Conservation (phyloP, 768 basidiomycete species). For the Boletus bicolor region DNA sequence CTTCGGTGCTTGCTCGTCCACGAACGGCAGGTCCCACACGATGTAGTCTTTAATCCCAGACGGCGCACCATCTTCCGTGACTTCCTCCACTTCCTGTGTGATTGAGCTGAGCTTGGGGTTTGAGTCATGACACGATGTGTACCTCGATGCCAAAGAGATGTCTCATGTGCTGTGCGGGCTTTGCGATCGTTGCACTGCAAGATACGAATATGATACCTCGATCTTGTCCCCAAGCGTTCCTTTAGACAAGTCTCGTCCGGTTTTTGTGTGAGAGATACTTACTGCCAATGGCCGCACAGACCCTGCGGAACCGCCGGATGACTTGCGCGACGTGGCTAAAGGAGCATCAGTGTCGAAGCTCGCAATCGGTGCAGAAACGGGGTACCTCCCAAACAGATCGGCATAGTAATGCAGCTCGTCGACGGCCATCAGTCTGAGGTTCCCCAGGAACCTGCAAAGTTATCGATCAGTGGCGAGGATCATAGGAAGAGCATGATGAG, state of each 20-base stretch:
- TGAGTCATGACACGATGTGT: neutral
- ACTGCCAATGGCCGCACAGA: conserved; percentile 80
- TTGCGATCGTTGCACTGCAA: conserved; percentile 84
- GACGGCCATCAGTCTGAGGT: conserved; percentile 72
- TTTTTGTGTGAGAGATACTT: conserved; percentile 21
- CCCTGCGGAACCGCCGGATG: conserved; percentile 68
- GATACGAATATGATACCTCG: conserved; percentile 63
- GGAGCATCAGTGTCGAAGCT: neutral
- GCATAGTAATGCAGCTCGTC: conserved; percentile 89
- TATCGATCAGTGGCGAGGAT: conserved; percentile 2
- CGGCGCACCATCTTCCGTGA: conserved; percentile 81
- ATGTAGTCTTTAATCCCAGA: conserved; percentile 77
- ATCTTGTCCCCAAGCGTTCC: conserved; percentile 36
- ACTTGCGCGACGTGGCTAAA: conserved; percentile 77
- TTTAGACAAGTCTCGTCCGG: neutral
- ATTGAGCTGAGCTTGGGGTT: neutral
- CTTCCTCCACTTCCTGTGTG: conserved; percentile 52
- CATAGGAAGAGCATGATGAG: neutral
- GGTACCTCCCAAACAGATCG: conserved; percentile 73
- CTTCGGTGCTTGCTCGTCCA: conserved; percentile 51
- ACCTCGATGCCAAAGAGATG: conserved; percentile 66
- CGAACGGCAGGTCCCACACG: conserved; percentile 68
- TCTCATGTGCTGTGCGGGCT: conserved; percentile 73
- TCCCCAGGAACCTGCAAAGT: conserved; percentile 61
- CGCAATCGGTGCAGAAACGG: neutral